Base-by-base conservation (phyloP, 169 alveolate genomes). In the Plasmodium inui region DNA sequence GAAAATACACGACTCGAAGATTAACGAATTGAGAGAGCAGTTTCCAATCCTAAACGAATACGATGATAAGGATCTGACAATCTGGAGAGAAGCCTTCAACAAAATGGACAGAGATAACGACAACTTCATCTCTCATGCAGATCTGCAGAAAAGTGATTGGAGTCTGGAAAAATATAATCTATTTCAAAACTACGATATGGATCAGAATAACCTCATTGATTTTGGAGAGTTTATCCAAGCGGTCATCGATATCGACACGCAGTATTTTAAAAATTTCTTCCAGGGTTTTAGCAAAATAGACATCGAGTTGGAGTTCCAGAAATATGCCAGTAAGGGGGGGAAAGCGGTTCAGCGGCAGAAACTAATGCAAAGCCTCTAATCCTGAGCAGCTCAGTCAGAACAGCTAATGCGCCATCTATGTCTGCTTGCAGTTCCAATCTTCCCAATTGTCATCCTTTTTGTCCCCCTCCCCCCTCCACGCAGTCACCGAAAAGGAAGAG, bases 141-240 rank as follows among this genome's bases (percentile, higher is more conserved):
- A 95, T 74, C 82, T 95, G 78, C 97, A 95, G 71, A 95, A 95
- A 76, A 85, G 94, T 74, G 96, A 88, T 72, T 89, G 92, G 93
- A 92, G 92, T 81, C 61, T 89, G 57, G 94, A 80, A 82, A 84
- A 79, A 67, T 86, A 92, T 94, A 79, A 79, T 50, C 46, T 81
- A 1, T 83, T 88, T 17, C 93, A 90, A 88, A 93, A 83, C 70
- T 95, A 93, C 89, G 97, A 95, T 30, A 71, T 82, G 89, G 97
- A 95, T 73, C 57, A 82, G 83, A 95, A 95, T 86, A 95, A 95
- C 71, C 67, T 95, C 83, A 95, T 95, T 32, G 97, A 95, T 78
- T 93, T 95, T 44, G 97, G 97, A 53, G 97, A 95, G 72, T 95
- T 89, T 67, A 93, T 95, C 9, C 95, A 95, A 46, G 97, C 97